These are phyloP conservation scores for Myxozyma nipponensis DNA, from an alignment of 805 yeast genomes.

Conservation along the genomic window DNA sequence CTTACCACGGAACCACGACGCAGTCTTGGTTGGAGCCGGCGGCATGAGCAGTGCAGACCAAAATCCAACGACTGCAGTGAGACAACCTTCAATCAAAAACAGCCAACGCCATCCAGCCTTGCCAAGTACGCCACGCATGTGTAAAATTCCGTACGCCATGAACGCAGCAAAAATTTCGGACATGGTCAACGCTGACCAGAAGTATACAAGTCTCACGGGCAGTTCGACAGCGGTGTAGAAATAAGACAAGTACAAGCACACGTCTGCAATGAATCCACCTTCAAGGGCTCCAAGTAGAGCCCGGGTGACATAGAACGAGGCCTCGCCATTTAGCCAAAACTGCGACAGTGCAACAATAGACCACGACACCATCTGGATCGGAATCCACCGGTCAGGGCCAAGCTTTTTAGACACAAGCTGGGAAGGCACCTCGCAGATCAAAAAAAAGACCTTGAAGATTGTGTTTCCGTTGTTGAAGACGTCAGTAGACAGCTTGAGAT, in stretches of 20 bases:
- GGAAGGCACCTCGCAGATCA: conserved; percentile 59
- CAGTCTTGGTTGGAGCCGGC: conserved; percentile 37
- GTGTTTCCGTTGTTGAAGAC: conserved; percentile 55
- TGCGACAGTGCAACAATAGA: conserved; percentile 52
- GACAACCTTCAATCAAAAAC: conserved; percentile 51
- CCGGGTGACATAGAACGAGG: conserved; percentile 45
- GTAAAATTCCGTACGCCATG: conserved; percentile 52
- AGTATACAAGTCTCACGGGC: conserved; percentile 53
- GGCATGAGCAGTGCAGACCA: conserved; percentile 50
- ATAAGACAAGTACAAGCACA: conserved; percentile 60
- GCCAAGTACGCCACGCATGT: conserved; percentile 45
- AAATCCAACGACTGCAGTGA: conserved; percentile 54
- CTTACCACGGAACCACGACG: conserved; percentile 23
- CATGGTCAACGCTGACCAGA: conserved; percentile 53
- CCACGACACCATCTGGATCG: conserved; percentile 53
- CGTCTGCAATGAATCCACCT: conserved; percentile 68
- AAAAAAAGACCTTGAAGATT: conserved; percentile 48
- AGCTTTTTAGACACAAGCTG: conserved; percentile 56
- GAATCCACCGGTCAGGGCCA: conserved; percentile 61
- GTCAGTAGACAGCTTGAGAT: conserved; percentile 49
- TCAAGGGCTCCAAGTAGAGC: conserved; percentile 53
- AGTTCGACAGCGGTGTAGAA: conserved; percentile 59
- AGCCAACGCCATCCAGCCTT: conserved; percentile 62
- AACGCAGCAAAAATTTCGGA: conserved; percentile 47
- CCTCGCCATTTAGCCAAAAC: conserved; percentile 40